Percentiles rank a stretch among this genome's conserved stretches.
Evolutionary conservation across 148 eudicot genomes (phyloP).

Genomic region (Salicornia ramosissima): DNA sequence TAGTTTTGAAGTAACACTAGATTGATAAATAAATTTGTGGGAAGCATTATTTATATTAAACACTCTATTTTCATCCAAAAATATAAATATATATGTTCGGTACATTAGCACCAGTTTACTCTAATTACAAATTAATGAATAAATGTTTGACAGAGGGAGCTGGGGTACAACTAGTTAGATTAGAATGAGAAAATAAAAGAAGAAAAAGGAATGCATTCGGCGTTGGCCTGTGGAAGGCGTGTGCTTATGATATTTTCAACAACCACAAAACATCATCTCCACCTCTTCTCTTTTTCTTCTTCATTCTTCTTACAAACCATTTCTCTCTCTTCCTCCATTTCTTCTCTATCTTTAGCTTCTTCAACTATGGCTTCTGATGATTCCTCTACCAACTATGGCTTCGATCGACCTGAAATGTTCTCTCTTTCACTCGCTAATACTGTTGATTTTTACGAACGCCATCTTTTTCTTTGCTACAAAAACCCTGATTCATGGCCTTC

Average conservation of each 20-base stretch:
- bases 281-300: neutral
- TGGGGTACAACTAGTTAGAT: no score
- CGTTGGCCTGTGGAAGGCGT: neutral
- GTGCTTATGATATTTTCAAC: constrained; percentile 7
- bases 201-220: neutral
- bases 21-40: no score
- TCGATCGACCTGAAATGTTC: constrained; percentile 69
- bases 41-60: no score
- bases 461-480: constrained; percentile 71
- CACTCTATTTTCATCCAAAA: no score
- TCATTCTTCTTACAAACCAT: neutral
- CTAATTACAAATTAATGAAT: no score
- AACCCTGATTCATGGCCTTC: constrained; percentile 59
- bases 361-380: constrained; percentile 28
- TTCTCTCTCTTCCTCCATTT: neutral
- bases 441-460: constrained; percentile 55
- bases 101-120: no score
- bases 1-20: no score
- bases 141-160: no score
- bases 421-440: constrained; percentile 42
- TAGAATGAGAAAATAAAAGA: neutral
- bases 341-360: neutral
- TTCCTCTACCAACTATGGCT: constrained; percentile 46
- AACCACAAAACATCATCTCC: neutral
- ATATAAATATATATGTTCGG: no score